A percentile compares a stretch with the other conserved stretches of the same genome.
Evolutionary conservation across 2,329 filamentous ascomycete species (phyloP).

Genomic region (Aspergillus sp.): DNA sequence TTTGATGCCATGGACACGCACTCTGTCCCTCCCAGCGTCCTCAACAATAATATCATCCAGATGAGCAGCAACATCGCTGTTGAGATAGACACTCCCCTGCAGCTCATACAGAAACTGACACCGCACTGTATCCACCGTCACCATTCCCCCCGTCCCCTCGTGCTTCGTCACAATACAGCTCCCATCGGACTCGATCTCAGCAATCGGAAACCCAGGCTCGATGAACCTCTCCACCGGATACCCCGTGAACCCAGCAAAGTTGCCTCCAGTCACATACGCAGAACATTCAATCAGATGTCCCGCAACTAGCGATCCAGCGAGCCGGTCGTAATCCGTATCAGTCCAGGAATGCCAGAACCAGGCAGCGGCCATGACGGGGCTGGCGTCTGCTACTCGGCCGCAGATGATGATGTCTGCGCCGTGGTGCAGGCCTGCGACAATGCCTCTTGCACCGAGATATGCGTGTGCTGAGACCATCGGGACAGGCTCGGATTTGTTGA

Average conservation of each 20-base stretch:
- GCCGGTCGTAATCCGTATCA: conserved; percentile 42
- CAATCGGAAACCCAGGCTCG: conserved; percentile 46
- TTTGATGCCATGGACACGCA: conserved; percentile 37
- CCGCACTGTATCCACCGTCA: conserved; percentile 37
- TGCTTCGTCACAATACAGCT: conserved; percentile 48
- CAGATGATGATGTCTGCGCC: conserved; percentile 49
- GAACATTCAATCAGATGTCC: conserved; percentile 54
- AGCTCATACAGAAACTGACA: conserved; percentile 49
- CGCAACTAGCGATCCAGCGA: conserved; percentile 49
- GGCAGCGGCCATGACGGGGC: conserved; percentile 52
- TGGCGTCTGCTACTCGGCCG: conserved; percentile 47
- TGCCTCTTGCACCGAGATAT: conserved; percentile 50
- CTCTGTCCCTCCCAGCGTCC: conserved; percentile 33
- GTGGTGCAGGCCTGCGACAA: conserved; percentile 37
- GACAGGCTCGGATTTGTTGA: conserved; percentile 33
- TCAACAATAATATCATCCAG: conserved; percentile 32
- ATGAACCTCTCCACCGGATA: conserved; percentile 38
- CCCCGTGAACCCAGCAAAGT: conserved; percentile 48
- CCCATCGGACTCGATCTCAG: conserved; percentile 44
- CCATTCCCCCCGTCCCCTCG: conserved; percentile 38
- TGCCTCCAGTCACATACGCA: conserved; percentile 51
- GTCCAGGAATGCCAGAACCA: conserved; percentile 54
- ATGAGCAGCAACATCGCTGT: conserved; percentile 43
- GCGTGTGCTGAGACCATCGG: conserved; percentile 42
- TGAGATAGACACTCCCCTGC: conserved; percentile 46